A percentile compares a stretch with the other conserved stretches of the same genome.
Conservation (phyloP, 225 moss, liverwort and hornwort genomes). For the Pseudoscleropodium purum region DNA sequence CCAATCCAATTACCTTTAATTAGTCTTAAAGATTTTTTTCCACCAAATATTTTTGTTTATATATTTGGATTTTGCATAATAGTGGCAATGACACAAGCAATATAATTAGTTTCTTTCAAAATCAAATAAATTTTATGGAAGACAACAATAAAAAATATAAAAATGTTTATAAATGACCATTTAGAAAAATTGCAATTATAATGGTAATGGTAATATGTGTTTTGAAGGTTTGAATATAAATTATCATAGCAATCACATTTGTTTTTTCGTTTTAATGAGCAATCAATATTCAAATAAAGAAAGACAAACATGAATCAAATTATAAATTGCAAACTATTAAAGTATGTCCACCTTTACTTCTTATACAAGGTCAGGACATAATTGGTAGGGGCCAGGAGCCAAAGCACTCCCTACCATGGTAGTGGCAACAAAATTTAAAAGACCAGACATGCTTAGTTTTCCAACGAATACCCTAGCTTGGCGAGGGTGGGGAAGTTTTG, state of each 20-base stretch:
- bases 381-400: too few species aligned
- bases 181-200: background rate
- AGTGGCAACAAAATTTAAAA: too few species aligned
- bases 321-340: too few species aligned
- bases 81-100: background rate
- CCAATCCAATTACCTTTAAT: background rate
- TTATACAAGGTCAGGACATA: too few species aligned
- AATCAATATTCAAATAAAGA: background rate
- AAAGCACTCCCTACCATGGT: too few species aligned
- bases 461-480: too few species aligned
- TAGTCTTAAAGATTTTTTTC: background rate
- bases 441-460: too few species aligned
- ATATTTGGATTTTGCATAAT: background rate
- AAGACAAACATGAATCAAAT: too few species aligned
- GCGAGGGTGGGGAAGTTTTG: too few species aligned
- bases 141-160: background rate
- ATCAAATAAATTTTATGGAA: background rate
- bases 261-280: background rate
- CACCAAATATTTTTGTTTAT: background rate
- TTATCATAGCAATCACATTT: background rate
- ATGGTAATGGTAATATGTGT: background rate
- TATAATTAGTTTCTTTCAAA: background rate
- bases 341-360: too few species aligned
- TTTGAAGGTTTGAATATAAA: background rate
- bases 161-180: background rate